Conservation (phyloP, 2,329 filamentous ascomycete genomes). For the Graphium sp. region DNA sequence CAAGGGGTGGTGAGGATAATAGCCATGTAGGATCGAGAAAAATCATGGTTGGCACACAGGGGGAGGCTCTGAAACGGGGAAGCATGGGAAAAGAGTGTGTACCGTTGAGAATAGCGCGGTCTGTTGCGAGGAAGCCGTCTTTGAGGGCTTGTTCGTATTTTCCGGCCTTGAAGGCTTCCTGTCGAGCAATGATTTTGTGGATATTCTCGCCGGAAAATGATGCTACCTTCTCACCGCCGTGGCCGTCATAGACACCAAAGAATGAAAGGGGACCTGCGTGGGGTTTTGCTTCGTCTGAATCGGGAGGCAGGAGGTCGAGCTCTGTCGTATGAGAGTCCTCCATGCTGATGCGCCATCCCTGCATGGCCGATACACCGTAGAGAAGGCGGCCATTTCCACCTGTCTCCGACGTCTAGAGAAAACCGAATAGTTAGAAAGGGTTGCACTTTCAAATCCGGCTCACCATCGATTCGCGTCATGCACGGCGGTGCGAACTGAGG, state of each 20-base stretch:
- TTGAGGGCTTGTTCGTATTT: slow-evolving; percentile 93
- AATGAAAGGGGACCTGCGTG: slow-evolving; percentile 69
- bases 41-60: neutral
- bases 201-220: slow-evolving; percentile 84
- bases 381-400: slow-evolving; percentile 86
- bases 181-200: slow-evolving; percentile 86
- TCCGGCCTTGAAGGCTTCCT: slow-evolving; percentile 80
- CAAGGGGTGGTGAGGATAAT: slow-evolving; percentile 1
- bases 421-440: too few relatives aligned
- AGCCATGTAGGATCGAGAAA: neutral
- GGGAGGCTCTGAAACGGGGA: neutral
- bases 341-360: slow-evolving; percentile 99
- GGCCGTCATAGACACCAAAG: slow-evolving; percentile 96
- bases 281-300: slow-evolving; percentile 27
- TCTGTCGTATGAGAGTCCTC: slow-evolving; percentile 87
- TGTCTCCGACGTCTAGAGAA: slow-evolving; percentile 59
- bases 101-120: slow-evolving; percentile 93
- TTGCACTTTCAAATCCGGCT: too few relatives aligned
- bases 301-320: slow-evolving; percentile 57
- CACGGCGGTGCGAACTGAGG: neutral
- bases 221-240: slow-evolving; percentile 93
- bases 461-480: too few relatives aligned
- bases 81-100: slow-evolving; percentile 12
- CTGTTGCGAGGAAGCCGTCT: slow-evolving; percentile 91
- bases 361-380: slow-evolving; percentile 96